A percentile compares a stretch with the other conserved stretches of the same genome.
Evolutionary conservation across 1,284 basidiomycete species (phyloP).

Genomic region (Phellopilus nigrolimitatus): DNA sequence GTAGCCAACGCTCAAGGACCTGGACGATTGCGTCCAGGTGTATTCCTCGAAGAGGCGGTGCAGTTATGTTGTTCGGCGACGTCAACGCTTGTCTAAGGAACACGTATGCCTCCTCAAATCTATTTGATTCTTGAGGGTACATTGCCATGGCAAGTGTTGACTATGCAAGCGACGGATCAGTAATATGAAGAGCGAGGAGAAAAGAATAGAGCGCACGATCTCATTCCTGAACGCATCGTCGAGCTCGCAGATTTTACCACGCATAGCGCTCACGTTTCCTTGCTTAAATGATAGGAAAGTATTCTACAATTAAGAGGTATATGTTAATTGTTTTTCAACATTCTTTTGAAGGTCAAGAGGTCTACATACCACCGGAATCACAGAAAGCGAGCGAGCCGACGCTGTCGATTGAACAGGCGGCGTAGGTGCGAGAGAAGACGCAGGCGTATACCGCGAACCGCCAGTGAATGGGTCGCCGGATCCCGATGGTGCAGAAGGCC

Average conservation of each 20-base stretch:
- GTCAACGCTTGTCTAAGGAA: constrained; percentile 54
- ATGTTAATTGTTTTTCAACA: constrained; percentile 13
- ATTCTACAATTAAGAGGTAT: constrained; percentile 40
- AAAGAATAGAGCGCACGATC: constrained; percentile 43
- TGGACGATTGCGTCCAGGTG: constrained; percentile 64
- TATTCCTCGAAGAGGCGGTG: constrained; percentile 34
- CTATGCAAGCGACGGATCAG: constrained; percentile 32
- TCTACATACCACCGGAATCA: constrained; percentile 16
- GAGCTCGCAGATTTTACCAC: constrained; percentile 78
- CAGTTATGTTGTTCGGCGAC: constrained; percentile 33
- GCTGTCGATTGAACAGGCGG: constrained; percentile 12
- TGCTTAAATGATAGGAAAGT: constrained; percentile 76
- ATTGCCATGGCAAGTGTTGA: constrained; percentile 66
- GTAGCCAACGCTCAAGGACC: constrained; percentile 77
- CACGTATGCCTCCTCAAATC: constrained; percentile 62
- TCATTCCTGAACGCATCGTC: constrained; percentile 67
- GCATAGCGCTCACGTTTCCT: constrained; percentile 85
- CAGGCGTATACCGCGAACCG: constrained; percentile 22
- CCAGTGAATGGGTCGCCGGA: constrained; percentile 34
- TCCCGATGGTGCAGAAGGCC: constrained; percentile 22
- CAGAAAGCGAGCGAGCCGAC: not conserved
- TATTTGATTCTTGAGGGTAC: constrained; percentile 58
- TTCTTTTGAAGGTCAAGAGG: not conserved
- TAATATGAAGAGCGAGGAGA: constrained; percentile 6
- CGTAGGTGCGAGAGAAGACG: not conserved